Evolutionary conservation across 164 flowering plant genomes (phyloP).

Genomic region (Tetracentron sinense): DNA sequence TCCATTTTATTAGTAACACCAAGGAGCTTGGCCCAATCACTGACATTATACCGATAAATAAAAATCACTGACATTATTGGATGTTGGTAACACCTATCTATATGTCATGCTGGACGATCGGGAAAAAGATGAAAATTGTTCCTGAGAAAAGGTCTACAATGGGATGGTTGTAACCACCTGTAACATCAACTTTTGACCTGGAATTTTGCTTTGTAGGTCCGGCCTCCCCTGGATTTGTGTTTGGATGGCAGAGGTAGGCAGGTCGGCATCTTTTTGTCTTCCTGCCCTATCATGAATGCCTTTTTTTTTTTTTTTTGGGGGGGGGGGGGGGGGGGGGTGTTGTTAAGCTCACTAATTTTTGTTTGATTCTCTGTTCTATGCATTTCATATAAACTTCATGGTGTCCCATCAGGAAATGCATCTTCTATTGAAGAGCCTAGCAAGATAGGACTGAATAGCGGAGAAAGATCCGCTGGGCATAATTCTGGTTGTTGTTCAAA

Average conservation of each 20-base stretch:
- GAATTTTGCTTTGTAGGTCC: neutral
- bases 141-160: neutral
- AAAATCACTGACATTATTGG: constrained; percentile 1
- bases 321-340: too few species aligned
- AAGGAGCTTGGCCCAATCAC: neutral
- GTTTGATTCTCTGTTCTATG: neutral
- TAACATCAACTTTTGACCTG: neutral
- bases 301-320: too few species aligned
- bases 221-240: neutral
- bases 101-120: too few species aligned
- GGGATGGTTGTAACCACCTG: neutral
- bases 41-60: too few species aligned
- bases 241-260: neutral
- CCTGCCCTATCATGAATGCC: neutral
- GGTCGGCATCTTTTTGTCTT: neutral
- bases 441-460: constrained; percentile 35
- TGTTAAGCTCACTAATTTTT: neutral
- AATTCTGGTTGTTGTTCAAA: constrained; percentile 42
- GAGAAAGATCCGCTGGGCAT: constrained; percentile 28
- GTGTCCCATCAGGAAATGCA: constrained; percentile 31
- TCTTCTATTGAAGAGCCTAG: constrained; percentile 48
- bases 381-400: constrained; percentile 4
- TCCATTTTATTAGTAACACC: neutral
- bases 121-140: too few species aligned
- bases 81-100: neutral